Evolutionary conservation across 1,284 basidiomycete genomes (phyloP), one percentile per base, ranked within the genome.

Genomic region (Pisolithus thermaeus): DNA sequence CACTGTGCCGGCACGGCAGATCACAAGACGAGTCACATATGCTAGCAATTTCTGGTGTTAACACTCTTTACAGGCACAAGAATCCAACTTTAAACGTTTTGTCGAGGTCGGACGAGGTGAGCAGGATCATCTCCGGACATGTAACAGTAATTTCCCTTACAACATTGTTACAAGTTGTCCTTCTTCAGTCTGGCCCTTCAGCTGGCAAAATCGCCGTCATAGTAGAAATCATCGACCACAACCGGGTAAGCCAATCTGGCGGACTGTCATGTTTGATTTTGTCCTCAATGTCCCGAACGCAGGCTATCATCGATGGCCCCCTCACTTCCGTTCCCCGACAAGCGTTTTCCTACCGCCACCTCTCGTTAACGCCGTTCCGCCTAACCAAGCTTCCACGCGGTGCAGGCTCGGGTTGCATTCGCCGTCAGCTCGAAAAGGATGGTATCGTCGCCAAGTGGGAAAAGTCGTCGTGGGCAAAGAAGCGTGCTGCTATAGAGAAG

Each of bases 141-240:
- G 16, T 25, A 40, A 12, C 28, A 16, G 8, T 20, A 41, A 4
- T 4, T 18, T 2, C n/a, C 2, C 7, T 8, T 1, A 2, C 14
- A 11, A 1, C 51, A 47, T 49, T 42, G 59, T 11, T 42, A 28
- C 14, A 56, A 89, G 95, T 98, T 61, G 92, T 98, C 72, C 92
- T 98, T 76, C 81, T 98, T 77, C 92, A 90, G 73, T 75, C 87
- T 59, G 96, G 95, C 58, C 90, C 90, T 56, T 81, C 77, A 56
- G 79, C 84, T 55, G 93, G 94, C 65, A 90, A 89, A 73, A 90
- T 97, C 67, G 97, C 97, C 58, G 90, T 94, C 62, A 95, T 99
- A 69, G 85, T 85, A 56, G 95, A 98, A 76, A 94, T 99, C 74
- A 93, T 99, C 61, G 97, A 99, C 84, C 96, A 98, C 83, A 97